Conservation (phyloP, 768 basidiomycete genomes). For the Goffeauzyma gilvescens region DNA sequence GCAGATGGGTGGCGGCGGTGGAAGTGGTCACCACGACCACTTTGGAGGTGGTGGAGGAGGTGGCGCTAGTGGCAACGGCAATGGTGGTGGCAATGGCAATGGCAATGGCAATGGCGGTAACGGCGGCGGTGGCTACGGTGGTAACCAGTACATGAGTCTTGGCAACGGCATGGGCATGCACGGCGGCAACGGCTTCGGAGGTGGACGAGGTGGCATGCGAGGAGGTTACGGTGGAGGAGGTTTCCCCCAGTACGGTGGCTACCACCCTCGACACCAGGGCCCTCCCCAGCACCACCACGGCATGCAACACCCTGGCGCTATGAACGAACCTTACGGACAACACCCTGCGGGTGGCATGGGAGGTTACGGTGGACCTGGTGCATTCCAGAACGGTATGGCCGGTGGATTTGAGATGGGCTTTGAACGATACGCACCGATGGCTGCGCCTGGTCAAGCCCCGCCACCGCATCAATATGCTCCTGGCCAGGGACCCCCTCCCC, state of each 20-base stretch:
- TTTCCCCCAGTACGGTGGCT: constrained; percentile 4
- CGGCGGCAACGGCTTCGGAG: constrained; percentile 13
- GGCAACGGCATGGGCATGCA: constrained; percentile 11
- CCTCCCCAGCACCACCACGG: constrained; percentile 24
- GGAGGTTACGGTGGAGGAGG: constrained; percentile 12
- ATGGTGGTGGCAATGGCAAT: constrained; percentile 15
- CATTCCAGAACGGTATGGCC: constrained; percentile 10
- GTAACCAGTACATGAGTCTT: constrained; percentile 13
- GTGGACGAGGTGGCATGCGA: constrained; percentile 12
- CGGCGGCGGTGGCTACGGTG: constrained; percentile 10
- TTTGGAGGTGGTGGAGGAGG: constrained; percentile 11
- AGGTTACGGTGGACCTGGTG: constrained; percentile 6
- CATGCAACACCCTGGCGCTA: constrained; percentile 32
- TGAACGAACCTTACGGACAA: constrained; percentile 31
- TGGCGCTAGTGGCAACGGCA: constrained; percentile 11
- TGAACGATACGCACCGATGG: constrained; percentile 8
- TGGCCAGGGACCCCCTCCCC: constrained; percentile 1
- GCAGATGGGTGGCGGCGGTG: constrained; percentile 49
- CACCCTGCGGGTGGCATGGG: constrained; percentile 6
- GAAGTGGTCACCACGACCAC: constrained; percentile 17
- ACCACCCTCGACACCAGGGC: constrained; percentile 26
- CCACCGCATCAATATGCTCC: constrained; percentile 5
- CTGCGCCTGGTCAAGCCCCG: too few species aligned
- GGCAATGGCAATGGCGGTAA: constrained; percentile 7
- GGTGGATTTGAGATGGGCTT: constrained; percentile 6